Evolutionary conservation across 371 early-diverging fungal genomes (phyloP).

Genomic region (Polyrhizophydium stewartii): DNA sequence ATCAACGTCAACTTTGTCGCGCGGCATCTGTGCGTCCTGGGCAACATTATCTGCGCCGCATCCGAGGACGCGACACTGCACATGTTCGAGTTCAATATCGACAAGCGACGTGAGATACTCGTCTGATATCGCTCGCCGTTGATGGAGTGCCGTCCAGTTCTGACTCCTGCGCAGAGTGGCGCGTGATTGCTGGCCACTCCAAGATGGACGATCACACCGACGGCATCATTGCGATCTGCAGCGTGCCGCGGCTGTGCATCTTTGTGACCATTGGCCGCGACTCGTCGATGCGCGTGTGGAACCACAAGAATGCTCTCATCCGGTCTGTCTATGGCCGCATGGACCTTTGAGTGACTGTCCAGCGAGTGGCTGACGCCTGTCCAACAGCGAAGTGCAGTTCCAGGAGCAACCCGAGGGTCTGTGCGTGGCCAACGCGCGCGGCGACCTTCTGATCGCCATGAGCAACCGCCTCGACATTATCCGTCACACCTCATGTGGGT

Average conservation of each 20-base stretch:
- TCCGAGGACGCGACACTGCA: constrained; percentile 33
- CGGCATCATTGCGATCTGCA: constrained; percentile 24
- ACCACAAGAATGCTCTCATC: constrained; percentile 35
- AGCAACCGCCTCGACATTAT: constrained; percentile 44
- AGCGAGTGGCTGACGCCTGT: background rate
- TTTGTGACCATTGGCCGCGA: constrained; percentile 37
- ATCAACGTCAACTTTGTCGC: constrained; percentile 31
- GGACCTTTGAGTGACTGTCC: background rate
- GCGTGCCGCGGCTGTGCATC: constrained; percentile 21
- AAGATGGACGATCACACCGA: constrained; percentile 46
- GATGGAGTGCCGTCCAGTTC: background rate
- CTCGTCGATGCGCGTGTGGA: constrained; percentile 41
- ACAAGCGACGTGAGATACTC: background rate
- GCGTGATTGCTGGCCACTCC: constrained; percentile 25
- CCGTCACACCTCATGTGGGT: constrained; percentile 19
- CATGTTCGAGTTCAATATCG: constrained; percentile 30
- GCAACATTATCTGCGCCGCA: constrained; percentile 24
- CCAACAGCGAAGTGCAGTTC: constrained; percentile 44
- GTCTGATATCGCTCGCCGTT: background rate
- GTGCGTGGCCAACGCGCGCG: constrained; percentile 27
- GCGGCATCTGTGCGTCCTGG: constrained; percentile 21
- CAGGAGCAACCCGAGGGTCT: constrained; percentile 31
- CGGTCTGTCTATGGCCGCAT: too few species aligned
- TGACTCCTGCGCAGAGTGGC: constrained; percentile 16
- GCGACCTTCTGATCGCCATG: constrained; percentile 39